A percentile compares a stretch with the other conserved stretches of the same genome.
Conservation (phyloP, 148 eudicot genomes). For the Rhododendron kiyosumense region DNA sequence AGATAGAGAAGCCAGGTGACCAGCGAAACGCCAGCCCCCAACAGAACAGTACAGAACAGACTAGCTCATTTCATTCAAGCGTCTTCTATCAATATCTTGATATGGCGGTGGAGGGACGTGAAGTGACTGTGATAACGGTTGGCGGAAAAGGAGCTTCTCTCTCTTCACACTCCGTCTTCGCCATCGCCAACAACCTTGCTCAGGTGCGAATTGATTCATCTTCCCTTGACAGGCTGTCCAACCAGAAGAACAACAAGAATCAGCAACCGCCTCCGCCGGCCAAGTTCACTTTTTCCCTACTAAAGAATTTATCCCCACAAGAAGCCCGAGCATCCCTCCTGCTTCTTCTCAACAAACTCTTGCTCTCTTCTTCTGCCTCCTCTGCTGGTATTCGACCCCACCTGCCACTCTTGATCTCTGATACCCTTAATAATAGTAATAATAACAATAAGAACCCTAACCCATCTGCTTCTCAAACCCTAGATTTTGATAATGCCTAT, state of each 20-base stretch:
- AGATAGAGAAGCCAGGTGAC: no score
- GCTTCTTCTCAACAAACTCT: conserved; percentile 42
- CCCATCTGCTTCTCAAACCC: conserved; percentile 5
- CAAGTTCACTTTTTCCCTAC: conserved; percentile 33
- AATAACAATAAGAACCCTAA: background rate
- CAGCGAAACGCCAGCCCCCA: no score
- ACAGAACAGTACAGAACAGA: no score
- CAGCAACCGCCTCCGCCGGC: conserved; percentile 11
- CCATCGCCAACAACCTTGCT: conserved; percentile 38
- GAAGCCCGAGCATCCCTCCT: conserved; percentile 60
- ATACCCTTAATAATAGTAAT: conserved; percentile 19
- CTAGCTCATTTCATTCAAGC: no score
- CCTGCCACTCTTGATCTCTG: conserved; percentile 22
- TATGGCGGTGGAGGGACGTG: background rate
- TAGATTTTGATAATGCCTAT: background rate
- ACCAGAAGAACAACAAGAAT: background rate
- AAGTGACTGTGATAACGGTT: conserved; percentile 29
- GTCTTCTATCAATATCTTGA: background rate
- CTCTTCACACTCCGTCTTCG: conserved; percentile 48
- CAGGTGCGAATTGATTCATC: conserved; percentile 51
- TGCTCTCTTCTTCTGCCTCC: conserved; percentile 34
- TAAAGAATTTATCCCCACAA: conserved; percentile 38
- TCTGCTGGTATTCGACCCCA: conserved; percentile 19
- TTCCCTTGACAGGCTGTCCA: conserved; percentile 34
- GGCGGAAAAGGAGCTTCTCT: conserved; percentile 74